A percentile compares a stretch with the other conserved stretches of the same genome.
phyloP scores from a whole-genome alignment of 495 filamentous ascomycete genomes.

The Cercophora samala region DNA sequence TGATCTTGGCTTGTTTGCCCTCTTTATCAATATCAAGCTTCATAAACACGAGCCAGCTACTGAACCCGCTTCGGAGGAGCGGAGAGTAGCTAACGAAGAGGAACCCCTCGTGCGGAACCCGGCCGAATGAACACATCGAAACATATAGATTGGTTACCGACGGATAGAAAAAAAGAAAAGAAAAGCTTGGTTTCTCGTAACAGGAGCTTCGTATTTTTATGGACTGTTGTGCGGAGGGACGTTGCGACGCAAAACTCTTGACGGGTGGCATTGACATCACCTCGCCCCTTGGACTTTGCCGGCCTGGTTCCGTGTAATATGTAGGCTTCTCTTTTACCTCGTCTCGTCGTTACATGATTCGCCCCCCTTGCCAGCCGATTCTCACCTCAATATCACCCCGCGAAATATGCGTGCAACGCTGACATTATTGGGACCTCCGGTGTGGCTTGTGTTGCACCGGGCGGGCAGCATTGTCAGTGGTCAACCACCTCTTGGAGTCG shows the following conservation, averaged over 20 bases:
- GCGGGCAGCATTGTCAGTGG: background rate
- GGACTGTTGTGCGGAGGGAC: background rate
- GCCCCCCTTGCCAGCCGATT: background rate
- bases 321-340: background rate
- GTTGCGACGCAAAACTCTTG: background rate
- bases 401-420: background rate
- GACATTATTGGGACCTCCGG: background rate
- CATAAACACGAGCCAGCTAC: slow-evolving; percentile 35
- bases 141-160: background rate
- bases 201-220: background rate
- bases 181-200: background rate
- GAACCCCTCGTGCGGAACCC: background rate
- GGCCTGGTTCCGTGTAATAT: background rate
- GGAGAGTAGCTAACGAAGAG: background rate
- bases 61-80: background rate
- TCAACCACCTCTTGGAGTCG: background rate
- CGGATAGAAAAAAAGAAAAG: background rate
- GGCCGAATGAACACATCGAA: background rate
- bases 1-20: slow-evolving; percentile 68
- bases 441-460: background rate
- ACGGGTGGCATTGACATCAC: background rate
- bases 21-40: slow-evolving; percentile 56
- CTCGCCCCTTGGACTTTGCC: background rate
- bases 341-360: background rate
- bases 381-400: background rate